Percentiles rank a stretch among this genome's conserved stretches.
These are phyloP conservation scores for Madurella mycetomatis DNA, from an alignment of 2,329 filamentous ascomycete genomes.

Conservation along the genomic window DNA sequence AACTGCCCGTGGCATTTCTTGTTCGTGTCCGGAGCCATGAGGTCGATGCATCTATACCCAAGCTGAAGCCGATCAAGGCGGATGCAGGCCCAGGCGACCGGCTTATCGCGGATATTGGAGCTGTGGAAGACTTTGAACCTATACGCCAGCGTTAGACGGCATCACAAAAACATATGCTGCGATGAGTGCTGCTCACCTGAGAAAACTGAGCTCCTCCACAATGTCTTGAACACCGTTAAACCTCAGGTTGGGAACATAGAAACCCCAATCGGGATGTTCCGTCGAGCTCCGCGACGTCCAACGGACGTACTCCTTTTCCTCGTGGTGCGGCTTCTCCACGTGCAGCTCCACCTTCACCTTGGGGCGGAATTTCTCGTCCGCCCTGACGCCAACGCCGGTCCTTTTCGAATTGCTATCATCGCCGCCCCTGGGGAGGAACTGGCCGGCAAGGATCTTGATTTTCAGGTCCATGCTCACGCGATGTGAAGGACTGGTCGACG, in stretches of 20 bases:
- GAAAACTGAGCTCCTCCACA: slow-evolving; percentile 66
- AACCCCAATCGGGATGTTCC: slow-evolving; percentile 60
- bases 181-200: slow-evolving; percentile 53
- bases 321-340: slow-evolving; percentile 57
- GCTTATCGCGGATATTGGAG: slow-evolving; percentile 35
- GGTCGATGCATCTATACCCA: slow-evolving; percentile 52
- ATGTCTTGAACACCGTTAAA: slow-evolving; percentile 57
- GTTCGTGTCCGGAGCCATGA: slow-evolving; percentile 43
- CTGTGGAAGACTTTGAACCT: slow-evolving; percentile 54
- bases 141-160: slow-evolving; percentile 2
- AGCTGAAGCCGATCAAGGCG: slow-evolving; percentile 53
- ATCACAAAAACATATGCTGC: background rate
- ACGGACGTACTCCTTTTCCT: slow-evolving; percentile 47
- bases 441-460: slow-evolving; percentile 63
- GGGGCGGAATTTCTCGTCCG: slow-evolving; percentile 58
- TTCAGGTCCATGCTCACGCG: slow-evolving; percentile 6
- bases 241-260: slow-evolving; percentile 46
- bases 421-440: slow-evolving; percentile 62
- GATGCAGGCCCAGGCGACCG: slow-evolving; percentile 55
- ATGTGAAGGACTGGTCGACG: slow-evolving; percentile 35
- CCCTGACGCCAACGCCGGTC: slow-evolving; percentile 34
- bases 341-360: slow-evolving; percentile 78
- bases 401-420: slow-evolving; percentile 39
- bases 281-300: slow-evolving; percentile 53
- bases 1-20: slow-evolving; percentile 44